phyloP scores from a whole-genome alignment of 345 rosid genomes.

The Arabidopsis arenosa region DNA sequence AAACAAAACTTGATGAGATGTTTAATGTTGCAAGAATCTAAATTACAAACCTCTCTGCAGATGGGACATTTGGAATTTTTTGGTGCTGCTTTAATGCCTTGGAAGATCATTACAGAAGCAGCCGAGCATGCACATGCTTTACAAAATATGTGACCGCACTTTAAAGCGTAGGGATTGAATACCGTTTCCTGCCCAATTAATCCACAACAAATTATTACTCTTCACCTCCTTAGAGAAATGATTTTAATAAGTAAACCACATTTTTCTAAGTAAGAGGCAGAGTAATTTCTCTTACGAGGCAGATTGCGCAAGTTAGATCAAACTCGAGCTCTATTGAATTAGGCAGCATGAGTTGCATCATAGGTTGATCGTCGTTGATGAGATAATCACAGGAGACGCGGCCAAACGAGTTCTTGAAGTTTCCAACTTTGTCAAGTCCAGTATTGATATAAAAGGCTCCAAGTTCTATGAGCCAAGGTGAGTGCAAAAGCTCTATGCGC shows the following conservation, averaged over 20 bases:
- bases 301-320: conserved; percentile 80
- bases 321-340: conserved; percentile 72
- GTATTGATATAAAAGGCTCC: conserved; percentile 88
- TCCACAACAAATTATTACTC: not conserved
- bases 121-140: conserved; percentile 91
- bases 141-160: conserved; percentile 94
- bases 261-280: conserved; percentile 1
- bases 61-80: conserved; percentile 73
- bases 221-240: conserved; percentile 10
- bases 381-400: conserved; percentile 64
- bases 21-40: conserved; percentile 28
- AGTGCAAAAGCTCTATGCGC: conserved; percentile 86
- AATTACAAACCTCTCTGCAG: conserved; percentile 82
- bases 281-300: conserved; percentile 56
- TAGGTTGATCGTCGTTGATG: conserved; percentile 55
- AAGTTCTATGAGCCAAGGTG: conserved; percentile 94
- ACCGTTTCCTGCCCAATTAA: conserved; percentile 63
- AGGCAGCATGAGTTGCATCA: conserved; percentile 65
- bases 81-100: conserved; percentile 74
- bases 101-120: conserved; percentile 72
- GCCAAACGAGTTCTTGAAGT: conserved; percentile 52
- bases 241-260: not conserved
- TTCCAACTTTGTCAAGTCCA: conserved; percentile 54
- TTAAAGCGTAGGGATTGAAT: conserved; percentile 85
- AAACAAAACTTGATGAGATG: not conserved